phyloP scores from a whole-genome alignment of 192 early-diverging fungal species.

The Coemansia sp. region DNA sequence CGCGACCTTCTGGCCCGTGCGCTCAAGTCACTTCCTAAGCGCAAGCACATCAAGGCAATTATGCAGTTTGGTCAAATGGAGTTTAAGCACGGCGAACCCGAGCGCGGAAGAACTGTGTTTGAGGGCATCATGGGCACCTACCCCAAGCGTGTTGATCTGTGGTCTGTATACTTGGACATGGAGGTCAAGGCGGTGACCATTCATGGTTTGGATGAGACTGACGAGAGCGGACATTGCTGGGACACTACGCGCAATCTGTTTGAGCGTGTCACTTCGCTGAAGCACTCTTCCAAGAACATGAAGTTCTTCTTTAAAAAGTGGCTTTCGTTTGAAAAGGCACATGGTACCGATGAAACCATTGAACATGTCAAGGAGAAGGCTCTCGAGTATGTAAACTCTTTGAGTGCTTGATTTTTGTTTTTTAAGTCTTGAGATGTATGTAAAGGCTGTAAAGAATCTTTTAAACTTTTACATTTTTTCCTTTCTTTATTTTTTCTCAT shows the following conservation, averaged over 20 bases:
- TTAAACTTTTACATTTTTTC: background rate
- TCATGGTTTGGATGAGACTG: conserved; percentile 17
- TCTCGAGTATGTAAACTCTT: conserved; percentile 70
- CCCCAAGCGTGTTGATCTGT: conserved; percentile 92
- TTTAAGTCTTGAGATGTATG: too few relatives aligned
- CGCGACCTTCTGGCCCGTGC: conserved; percentile 77
- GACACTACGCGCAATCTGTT: conserved; percentile 65
- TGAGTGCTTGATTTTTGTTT: conserved; percentile 15
- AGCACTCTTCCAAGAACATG: conserved; percentile 96
- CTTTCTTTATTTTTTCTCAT: background rate
- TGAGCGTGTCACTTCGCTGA: conserved; percentile 83
- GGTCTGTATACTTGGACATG: conserved; percentile 98
- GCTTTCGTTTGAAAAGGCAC: conserved; percentile 89
- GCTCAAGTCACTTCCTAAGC: conserved; percentile 83
- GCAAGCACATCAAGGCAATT: conserved; percentile 93
- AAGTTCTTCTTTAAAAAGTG: conserved; percentile 99
- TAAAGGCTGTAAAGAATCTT: too few relatives aligned
- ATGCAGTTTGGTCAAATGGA: conserved; percentile 96
- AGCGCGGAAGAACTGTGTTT: conserved; percentile 96
- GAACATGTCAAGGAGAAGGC: conserved; percentile 88
- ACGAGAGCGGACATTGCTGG: conserved; percentile 25
- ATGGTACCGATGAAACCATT: conserved; percentile 72
- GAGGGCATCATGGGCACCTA: conserved; percentile 91
- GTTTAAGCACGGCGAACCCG: conserved; percentile 94
- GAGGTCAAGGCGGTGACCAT: conserved; percentile 64